Base-by-base conservation (phyloP, 2,329 filamentous ascomycete species). In the Hymenoscyphus fructigenus region DNA sequence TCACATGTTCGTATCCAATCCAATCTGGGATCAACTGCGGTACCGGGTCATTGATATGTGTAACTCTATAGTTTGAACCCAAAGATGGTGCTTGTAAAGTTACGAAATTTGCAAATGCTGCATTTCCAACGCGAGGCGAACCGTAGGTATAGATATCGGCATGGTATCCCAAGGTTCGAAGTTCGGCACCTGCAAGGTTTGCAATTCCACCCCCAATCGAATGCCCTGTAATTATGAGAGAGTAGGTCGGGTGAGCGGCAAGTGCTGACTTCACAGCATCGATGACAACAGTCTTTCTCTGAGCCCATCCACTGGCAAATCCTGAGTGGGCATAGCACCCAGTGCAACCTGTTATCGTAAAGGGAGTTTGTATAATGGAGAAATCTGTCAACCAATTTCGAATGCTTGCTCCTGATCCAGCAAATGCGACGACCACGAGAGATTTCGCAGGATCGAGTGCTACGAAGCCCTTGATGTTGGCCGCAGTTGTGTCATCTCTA, bases 1-100 rank as follows among this genome's bases (percentile, higher is more conserved):
- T 84, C 23, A 85, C 84, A 76, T 92, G 90, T 55, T 83, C 78
- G 78, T 87, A 92, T 53, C 84, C 84, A 63, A 88, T 75, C 58
- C 84, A 61, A 64, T 85, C 76, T 12, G 88, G 85, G 1, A 89
- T 89, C 50, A 92, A 80, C 55, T 86, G 83, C 0, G 90, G 87
- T 1, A 92, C 85, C 0, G 88, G 88, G 75, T 93, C 90, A 70
- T 84, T 79, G 32, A 77, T 76, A 77, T 92, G 89, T 2, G 90
- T 91, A 63, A 91, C 80, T 67, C 90, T 86, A 78, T 81, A 89
- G 61, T 73, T 73, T 60, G 78, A 78, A 2, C 84, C 84, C 12
- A 58, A 6, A 20, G 29, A 32, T 10, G 60, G 55, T 29, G 62
- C 53, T 20, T 71, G 67, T 2, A 56, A 53, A 2, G 68, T 70